Evolutionary conservation across 2,329 filamentous ascomycete genomes (phyloP), one percentile per base, ranked within the genome.

Genomic region (Aspergillus bombycis): DNA sequence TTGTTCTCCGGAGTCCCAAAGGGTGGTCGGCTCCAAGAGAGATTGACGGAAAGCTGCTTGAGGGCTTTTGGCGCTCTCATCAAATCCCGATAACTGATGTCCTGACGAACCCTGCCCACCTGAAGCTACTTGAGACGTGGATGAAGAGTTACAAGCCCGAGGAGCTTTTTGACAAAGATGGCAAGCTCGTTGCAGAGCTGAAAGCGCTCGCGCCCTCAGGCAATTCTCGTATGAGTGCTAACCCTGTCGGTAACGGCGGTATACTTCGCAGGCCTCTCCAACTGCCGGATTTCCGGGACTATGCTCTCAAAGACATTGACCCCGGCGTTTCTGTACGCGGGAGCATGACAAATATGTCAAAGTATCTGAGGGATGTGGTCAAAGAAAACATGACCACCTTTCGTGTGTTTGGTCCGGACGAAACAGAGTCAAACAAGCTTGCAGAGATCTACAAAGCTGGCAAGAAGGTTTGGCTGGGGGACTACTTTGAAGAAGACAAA

Each of bases 371-470:
- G 36, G 90, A 93, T 62, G 81, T 93, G 53, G 83, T 93, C 30
- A 84, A 82, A 30, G 78, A 80, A 41, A 94, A 94, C 71, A 82
- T 80, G 67, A 82, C 81, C 62, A 89, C 85, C 72, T 94, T 94
- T 83, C 89, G 91, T 50, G 82, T 93, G 7, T 92, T 93, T 68
- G 91, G 91, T 0, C 91, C 91, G 0, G 91, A 94, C 72, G 91
- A 94, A 83, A 93, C 90, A 0, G 88, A 93, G 74, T 92, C 90
- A 26, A 94, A 94, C 80, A 93, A 94, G 78, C 86, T 94, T 2
- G 84, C 81, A 1, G 84, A 84, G 28, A 88, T 94, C 53, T 93
- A 93, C 75, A 84, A 90, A 62, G 89, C 86, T 1, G 88, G 88
- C 6, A 91, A 92, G 84, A 93, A 93, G 78, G 90, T 91, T 4